phyloP scores from a whole-genome alignment of 768 basidiomycete species.

The Pleurotus djamor region DNA sequence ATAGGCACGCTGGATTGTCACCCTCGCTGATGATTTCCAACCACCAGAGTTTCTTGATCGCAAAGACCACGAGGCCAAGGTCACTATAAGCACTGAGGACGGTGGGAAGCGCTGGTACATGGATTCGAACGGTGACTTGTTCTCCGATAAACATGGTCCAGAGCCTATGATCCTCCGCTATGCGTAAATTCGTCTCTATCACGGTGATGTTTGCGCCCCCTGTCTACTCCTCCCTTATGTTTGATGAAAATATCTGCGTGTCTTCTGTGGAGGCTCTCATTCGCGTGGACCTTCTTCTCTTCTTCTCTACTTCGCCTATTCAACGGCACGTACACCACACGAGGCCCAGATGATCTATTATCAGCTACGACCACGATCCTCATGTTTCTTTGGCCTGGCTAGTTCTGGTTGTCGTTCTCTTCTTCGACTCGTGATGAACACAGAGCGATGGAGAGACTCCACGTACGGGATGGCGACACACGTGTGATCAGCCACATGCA shows the following conservation, averaged over 20 bases:
- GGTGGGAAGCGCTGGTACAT: slow-evolving; percentile 2
- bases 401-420: background rate
- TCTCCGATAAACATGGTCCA: background rate
- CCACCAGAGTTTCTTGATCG: background rate
- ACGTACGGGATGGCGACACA: background rate
- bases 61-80: background rate
- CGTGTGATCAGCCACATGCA: slow-evolving; percentile 3
- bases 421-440: background rate
- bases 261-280: too few relatives aligned
- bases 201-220: background rate
- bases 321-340: too few relatives aligned
- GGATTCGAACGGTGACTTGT: slow-evolving; percentile 1
- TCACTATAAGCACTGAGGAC: background rate
- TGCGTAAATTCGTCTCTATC: background rate
- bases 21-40: background rate
- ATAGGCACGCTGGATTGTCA: slow-evolving; percentile 1
- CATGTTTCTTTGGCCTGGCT: background rate
- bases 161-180: slow-evolving; percentile 1
- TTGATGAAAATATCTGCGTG: too few relatives aligned
- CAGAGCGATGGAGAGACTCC: background rate
- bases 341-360: too few relatives aligned
- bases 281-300: too few relatives aligned
- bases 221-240: too few relatives aligned
- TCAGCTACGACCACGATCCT: background rate
- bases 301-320: too few relatives aligned